phyloP scores from a whole-genome alignment of 306 rosid genomes.

The barrel medic (Medicago truncatula) region MtrunA17r5.0-ANR NC_053047.1:8804501-8805000 shows the following conservation, averaged over 20 bases:
- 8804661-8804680: conserved; percentile 78
- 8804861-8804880: conserved; percentile 24
- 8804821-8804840: conserved; percentile 2
- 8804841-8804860: conserved; percentile 19
- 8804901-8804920: conserved; percentile 54
- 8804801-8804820: too few relatives aligned
- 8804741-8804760: conserved; percentile 81
- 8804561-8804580: conserved; percentile 7
- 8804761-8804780: conserved; percentile 84
- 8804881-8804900: conserved; percentile 42
- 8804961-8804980: conserved; percentile 72
- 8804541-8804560: neutral
- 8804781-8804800: conserved; percentile 89
- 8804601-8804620: conserved; percentile 21
- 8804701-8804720: conserved; percentile 91
- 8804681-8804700: conserved; percentile 69
- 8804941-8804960: conserved; percentile 89
- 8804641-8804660: conserved; percentile 75
- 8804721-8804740: conserved; percentile 92
- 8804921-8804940: conserved; percentile 92
- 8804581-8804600: conserved; percentile 29
- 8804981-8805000: conserved; percentile 79
- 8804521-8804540: neutral
- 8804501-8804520: neutral
- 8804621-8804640: conserved; percentile 66